phyloP scores from a whole-genome alignment of 495 filamentous ascomycete species.

The Aspergillus panamensis region DNA sequence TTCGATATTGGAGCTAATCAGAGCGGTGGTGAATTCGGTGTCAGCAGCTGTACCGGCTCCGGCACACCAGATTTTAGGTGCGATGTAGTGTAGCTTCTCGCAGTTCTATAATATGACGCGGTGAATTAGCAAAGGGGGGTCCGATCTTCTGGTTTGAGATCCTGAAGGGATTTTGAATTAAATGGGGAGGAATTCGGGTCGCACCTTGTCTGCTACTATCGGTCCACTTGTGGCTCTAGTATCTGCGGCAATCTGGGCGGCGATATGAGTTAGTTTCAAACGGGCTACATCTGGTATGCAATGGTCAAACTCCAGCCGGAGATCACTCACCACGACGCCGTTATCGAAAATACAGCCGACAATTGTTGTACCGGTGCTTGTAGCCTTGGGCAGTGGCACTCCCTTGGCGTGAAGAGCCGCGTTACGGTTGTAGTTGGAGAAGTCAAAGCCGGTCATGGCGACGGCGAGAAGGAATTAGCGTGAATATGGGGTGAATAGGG shows the following conservation, averaged over 20 bases:
- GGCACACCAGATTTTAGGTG: constrained; percentile 99
- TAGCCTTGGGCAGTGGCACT: constrained; percentile 92
- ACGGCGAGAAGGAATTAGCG: constrained; percentile 24
- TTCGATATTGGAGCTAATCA: constrained; percentile 98
- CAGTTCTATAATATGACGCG: constrained; percentile 66
- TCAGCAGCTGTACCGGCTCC: constrained; percentile 97
- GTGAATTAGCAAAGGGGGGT: neutral
- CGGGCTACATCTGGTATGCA: neutral
- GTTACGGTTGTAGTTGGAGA: constrained; percentile 99
- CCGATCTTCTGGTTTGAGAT: neutral
- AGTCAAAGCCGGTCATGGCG: constrained; percentile 97
- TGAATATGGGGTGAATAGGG: constrained; percentile 1
- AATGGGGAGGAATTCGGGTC: constrained; percentile 2
- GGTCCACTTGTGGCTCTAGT: constrained; percentile 96
- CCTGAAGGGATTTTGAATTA: neutral
- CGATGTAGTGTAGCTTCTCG: constrained; percentile 98
- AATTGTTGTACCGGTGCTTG: constrained; percentile 98
- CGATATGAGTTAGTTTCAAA: neutral
- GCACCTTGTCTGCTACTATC: constrained; percentile 96
- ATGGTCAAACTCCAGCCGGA: neutral
- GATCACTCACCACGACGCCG: constrained; percentile 75
- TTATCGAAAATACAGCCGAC: constrained; percentile 97
- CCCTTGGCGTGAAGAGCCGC: constrained; percentile 88
- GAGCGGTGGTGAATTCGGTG: constrained; percentile 97
- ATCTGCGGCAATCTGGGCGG: constrained; percentile 81